These are phyloP conservation scores for Acarospora socialis DNA, from an alignment of 2,329 filamentous ascomycete genomes.

Conservation along the genomic window DNA sequence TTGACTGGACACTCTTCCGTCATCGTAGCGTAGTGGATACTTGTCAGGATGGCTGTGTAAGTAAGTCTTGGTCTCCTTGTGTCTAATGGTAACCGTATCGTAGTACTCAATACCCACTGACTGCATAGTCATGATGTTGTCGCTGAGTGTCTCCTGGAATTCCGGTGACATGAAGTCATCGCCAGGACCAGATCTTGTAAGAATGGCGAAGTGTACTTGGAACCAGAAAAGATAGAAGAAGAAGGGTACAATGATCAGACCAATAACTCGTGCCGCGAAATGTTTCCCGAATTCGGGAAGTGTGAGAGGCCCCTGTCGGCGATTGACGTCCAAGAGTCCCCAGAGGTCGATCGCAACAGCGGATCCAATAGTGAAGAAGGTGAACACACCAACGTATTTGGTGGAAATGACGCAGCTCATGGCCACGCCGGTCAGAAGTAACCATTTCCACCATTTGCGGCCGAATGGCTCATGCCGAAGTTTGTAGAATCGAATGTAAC, in stretches of 20 bases:
- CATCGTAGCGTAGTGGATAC: conserved; percentile 91
- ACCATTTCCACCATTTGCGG: conserved; percentile 99
- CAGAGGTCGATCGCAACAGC: conserved; percentile 90
- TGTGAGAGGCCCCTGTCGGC: conserved; percentile 64
- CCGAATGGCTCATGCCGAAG: conserved; percentile 76
- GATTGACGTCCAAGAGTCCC: conserved; percentile 82
- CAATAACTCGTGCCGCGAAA: conserved; percentile 73
- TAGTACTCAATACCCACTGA: conserved; percentile 80
- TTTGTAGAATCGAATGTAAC: conserved; percentile 98
- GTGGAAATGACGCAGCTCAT: conserved; percentile 96
- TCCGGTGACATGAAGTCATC: conserved; percentile 98
- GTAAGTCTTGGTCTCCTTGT: conserved; percentile 96
- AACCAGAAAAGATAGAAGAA: conserved; percentile 99
- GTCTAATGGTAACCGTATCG: conserved; percentile 71
- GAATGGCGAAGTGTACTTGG: conserved; percentile 92
- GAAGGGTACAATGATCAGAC: conserved; percentile 81
- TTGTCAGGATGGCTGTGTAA: conserved; percentile 82
- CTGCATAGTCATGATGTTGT: conserved; percentile 84
- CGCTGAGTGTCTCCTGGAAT: conserved; percentile 92
- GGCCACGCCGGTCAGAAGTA: conserved; percentile 83
- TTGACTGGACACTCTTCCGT: conserved; percentile 92
- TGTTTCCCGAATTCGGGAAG: conserved; percentile 75
- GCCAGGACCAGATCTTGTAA: conserved; percentile 77
- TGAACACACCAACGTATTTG: conserved; percentile 94
- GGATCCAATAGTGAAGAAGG: conserved; percentile 90